A percentile compares a stretch with the other conserved stretches of the same genome.
These are phyloP conservation scores for Cyclocybe aegerita DNA, from an alignment of 768 basidiomycete species.

Conservation along the genomic window DNA sequence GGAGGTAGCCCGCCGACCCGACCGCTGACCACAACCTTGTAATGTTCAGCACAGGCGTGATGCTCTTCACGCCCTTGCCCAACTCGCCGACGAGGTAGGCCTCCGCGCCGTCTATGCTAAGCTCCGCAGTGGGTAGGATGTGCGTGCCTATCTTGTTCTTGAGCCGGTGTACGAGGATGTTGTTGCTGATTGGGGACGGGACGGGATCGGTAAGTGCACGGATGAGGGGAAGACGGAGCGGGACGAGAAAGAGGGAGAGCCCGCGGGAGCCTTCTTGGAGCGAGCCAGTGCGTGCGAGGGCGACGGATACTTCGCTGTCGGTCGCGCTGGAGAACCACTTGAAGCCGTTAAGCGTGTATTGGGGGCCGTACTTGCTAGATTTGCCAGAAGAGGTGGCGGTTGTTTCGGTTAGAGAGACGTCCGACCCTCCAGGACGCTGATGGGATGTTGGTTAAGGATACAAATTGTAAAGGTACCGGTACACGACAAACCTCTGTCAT, in stretches of 20 bases:
- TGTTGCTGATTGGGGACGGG: conserved; percentile 55
- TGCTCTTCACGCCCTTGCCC: conserved; percentile 63
- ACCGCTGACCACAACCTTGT: conserved; percentile 70
- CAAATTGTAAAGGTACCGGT: conserved; percentile 27
- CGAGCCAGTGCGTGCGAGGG: conserved; percentile 70
- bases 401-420: conserved; percentile 75
- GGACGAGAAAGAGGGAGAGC: conserved; percentile 75
- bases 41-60: conserved; percentile 74
- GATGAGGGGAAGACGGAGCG: conserved; percentile 57
- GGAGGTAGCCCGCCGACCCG: conserved; percentile 52
- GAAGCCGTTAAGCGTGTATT: conserved; percentile 64
- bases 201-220: conserved; percentile 36
- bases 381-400: conserved; percentile 41
- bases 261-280: conserved; percentile 55
- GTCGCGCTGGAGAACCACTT: conserved; percentile 89
- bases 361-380: conserved; percentile 40
- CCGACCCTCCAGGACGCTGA: conserved; percentile 72
- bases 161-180: conserved; percentile 67
- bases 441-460: conserved; percentile 29
- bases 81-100: conserved; percentile 62
- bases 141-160: conserved; percentile 82
- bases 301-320: conserved; percentile 70
- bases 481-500: conserved; percentile 64
- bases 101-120: conserved; percentile 56
- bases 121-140: conserved; percentile 73